phyloP scores from a whole-genome alignment of 768 basidiomycete genomes.

The Lactifluus piperatus region DNA sequence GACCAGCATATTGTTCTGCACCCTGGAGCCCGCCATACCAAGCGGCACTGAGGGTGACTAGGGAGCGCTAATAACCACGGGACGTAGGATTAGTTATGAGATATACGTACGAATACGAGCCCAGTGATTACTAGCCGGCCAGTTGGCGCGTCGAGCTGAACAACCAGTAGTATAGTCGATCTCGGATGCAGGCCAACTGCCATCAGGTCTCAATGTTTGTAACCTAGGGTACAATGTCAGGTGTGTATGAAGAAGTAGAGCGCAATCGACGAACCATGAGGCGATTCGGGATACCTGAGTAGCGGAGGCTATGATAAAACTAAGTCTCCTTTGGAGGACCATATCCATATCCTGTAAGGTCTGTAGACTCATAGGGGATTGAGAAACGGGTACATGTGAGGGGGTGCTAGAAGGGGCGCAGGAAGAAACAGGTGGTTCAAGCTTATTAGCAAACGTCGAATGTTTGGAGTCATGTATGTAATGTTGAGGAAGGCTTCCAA shows the following conservation, averaged over 20 bases:
- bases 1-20: conserved; percentile 9
- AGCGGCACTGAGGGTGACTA: conserved; percentile 22
- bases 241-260: neutral
- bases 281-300: neutral
- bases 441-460: no score
- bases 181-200: conserved; percentile 21
- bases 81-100: neutral
- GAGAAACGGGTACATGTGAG: neutral
- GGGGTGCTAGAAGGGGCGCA: neutral
- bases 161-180: conserved; percentile 30
- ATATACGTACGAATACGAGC: conserved; percentile 20
- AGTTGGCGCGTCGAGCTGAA: conserved; percentile 29
- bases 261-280: conserved; percentile 3
- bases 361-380: neutral
- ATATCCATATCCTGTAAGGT: conserved; percentile 14
- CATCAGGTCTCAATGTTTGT: conserved; percentile 17
- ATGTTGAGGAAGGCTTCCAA: neutral
- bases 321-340: conserved; percentile 10
- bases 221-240: conserved; percentile 11
- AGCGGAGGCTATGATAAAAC: conserved; percentile 7
- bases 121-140: conserved; percentile 29
- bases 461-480: no score
- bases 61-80: neutral
- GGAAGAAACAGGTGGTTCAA: neutral
- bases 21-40: conserved; percentile 21